Evolutionary conservation across 768 basidiomycete species (phyloP).

Genomic region (Phlegmacium glaucopus): DNA sequence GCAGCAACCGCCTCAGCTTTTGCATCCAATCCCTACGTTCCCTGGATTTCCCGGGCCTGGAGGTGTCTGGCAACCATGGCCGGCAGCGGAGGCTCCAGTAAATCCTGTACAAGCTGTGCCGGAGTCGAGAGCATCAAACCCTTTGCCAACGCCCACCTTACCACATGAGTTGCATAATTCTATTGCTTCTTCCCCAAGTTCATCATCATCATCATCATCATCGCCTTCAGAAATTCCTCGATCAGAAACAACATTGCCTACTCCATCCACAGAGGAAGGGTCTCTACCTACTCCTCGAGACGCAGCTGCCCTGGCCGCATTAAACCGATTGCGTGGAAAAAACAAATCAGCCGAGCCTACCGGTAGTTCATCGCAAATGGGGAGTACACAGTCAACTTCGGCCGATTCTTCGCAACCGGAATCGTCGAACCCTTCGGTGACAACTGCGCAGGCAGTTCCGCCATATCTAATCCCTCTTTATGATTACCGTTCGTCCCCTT

Average conservation of each 20-base stretch:
- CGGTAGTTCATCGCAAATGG: neutral
- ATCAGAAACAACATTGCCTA: conserved; percentile 7
- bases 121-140: too few relatives aligned
- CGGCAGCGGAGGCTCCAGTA: conserved; percentile 27
- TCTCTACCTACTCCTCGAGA: conserved; percentile 23
- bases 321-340: conserved; percentile 42
- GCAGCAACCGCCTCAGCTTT: conserved; percentile 23
- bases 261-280: conserved; percentile 3
- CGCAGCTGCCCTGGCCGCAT: conserved; percentile 67
- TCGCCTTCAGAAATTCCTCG: neutral
- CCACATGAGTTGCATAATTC: neutral
- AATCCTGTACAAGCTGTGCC: neutral
- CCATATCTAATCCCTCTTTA: conserved; percentile 39
- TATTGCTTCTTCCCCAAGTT: neutral
- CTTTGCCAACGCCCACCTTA: too few relatives aligned
- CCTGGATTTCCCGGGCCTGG: conserved; percentile 63
- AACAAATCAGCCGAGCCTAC: neutral
- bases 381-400: neutral
- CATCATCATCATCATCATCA: too few relatives aligned
- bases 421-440: neutral
- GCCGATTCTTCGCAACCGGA: neutral
- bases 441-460: neutral
- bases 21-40: conserved; percentile 51
- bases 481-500: conserved; percentile 21
- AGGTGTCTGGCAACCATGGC: conserved; percentile 67